Evolutionary conservation across 768 basidiomycete species (phyloP).

Genomic region (Macrocybe gigantea): DNA sequence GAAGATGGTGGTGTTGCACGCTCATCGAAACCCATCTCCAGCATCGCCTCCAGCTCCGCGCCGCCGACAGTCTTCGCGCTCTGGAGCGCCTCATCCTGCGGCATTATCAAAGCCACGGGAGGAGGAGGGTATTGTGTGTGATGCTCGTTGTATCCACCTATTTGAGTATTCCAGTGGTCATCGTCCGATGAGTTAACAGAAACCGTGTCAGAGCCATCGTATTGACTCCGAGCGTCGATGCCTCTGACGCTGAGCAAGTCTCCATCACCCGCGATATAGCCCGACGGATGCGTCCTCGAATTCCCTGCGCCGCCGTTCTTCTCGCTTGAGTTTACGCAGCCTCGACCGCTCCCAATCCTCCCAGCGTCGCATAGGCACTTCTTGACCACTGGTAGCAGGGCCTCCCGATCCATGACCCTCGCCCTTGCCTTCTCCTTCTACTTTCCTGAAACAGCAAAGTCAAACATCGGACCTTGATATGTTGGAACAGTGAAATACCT

Average conservation of each 20-base stretch:
- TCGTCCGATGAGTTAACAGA: conserved; percentile 87
- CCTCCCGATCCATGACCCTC: conserved; percentile 72
- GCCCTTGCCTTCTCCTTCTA: conserved; percentile 83
- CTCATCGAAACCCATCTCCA: conserved; percentile 88
- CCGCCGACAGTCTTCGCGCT: conserved; percentile 49
- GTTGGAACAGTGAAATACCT: conserved; percentile 45
- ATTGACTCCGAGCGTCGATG: conserved; percentile 51
- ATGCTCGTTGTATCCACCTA: conserved; percentile 93
- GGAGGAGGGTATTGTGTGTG: conserved; percentile 76
- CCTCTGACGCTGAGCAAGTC: conserved; percentile 53
- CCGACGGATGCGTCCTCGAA: conserved; percentile 74
- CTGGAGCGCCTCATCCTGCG: conserved; percentile 29
- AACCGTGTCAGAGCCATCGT: conserved; percentile 74
- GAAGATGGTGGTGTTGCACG: conserved; percentile 43
- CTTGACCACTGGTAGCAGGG: conserved; percentile 42
- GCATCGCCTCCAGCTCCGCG: conserved; percentile 85
- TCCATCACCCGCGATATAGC: conserved; percentile 56
- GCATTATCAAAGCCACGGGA: conserved; percentile 60
- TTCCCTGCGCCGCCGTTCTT: conserved; percentile 75
- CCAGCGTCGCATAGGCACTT: conserved; percentile 94
- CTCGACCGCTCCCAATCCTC: conserved; percentile 99
- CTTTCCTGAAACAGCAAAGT: conserved; percentile 56
- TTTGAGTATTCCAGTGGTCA: conserved; percentile 93
- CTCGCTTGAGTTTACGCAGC: conserved; percentile 83
- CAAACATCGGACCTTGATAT: conserved; percentile 7